Evolutionary conservation across 257 asterid species (phyloP).

Genomic region (Ophiorrhiza pumila): DNA sequence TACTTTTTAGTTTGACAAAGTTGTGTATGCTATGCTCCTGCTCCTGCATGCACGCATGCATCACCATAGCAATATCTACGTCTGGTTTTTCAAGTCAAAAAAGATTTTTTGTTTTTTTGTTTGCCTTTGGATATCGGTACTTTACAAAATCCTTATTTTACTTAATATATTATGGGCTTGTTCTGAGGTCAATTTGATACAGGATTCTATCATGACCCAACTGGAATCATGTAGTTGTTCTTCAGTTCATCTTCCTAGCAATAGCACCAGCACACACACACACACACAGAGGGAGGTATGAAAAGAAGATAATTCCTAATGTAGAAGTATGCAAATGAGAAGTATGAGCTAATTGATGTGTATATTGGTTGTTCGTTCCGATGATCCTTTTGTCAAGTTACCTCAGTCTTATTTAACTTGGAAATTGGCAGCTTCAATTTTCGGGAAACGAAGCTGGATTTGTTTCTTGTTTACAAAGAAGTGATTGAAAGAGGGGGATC

Average conservation of each 20-base stretch:
- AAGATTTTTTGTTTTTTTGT: not conserved
- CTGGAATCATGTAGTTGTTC: too few species aligned
- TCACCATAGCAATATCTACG: not conserved
- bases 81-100: not conserved
- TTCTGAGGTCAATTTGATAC: not conserved
- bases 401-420: not conserved
- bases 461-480: slow-evolving; percentile 54
- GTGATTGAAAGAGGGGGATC: slow-evolving; percentile 64
- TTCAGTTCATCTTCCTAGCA: too few species aligned
- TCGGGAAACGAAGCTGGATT: slow-evolving; percentile 49
- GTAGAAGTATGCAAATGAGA: not conserved
- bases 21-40: not conserved
- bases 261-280: too few species aligned
- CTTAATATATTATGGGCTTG: too few species aligned
- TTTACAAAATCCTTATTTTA: too few species aligned
- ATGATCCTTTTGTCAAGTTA: not conserved
- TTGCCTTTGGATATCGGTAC: not conserved
- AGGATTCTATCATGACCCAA: too few species aligned
- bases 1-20: not conserved
- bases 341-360: not conserved
- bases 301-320: not conserved
- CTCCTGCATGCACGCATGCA: not conserved
- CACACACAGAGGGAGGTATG: not conserved
- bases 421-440: slow-evolving; percentile 52
- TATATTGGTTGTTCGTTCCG: not conserved